Conservation (phyloP, 495 filamentous ascomycete genomes). For the Neohortaea acidophila region DNA sequence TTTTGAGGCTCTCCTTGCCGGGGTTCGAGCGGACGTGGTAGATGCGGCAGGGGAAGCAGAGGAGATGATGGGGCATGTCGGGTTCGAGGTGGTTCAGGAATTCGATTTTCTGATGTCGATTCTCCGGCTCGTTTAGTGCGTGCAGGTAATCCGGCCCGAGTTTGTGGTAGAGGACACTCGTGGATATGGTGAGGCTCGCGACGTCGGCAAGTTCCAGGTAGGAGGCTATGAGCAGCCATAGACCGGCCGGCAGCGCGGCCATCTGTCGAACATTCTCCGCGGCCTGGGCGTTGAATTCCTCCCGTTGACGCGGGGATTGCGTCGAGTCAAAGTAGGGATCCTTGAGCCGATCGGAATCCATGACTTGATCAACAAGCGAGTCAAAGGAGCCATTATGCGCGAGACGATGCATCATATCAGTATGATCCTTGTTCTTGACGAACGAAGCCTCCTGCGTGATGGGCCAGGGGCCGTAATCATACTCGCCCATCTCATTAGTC, state of each 20-base stretch:
- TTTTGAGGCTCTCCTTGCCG: slow-evolving; percentile 36
- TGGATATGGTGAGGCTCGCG: slow-evolving; percentile 35
- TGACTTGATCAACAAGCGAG: slow-evolving; percentile 10
- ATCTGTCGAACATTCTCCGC: slow-evolving; percentile 19
- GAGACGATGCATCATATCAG: slow-evolving; percentile 16
- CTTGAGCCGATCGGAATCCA: slow-evolving; percentile 4
- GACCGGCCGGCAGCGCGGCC: slow-evolving; percentile 28
- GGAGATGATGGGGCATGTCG: slow-evolving; percentile 35
- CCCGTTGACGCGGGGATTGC: too few species aligned
- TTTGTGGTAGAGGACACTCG: slow-evolving; percentile 30
- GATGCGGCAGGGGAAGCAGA: slow-evolving; percentile 40
- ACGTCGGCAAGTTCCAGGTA: slow-evolving; percentile 32
- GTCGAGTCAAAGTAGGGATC: slow-evolving; percentile 11
- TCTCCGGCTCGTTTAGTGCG: slow-evolving; percentile 27
- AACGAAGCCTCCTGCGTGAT: slow-evolving; percentile 11
- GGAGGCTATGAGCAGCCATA: slow-evolving; percentile 32
- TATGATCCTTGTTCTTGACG: slow-evolving; percentile 10
- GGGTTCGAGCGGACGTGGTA: slow-evolving; percentile 37
- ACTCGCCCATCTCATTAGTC: slow-evolving; percentile 15
- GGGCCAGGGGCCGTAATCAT: slow-evolving; percentile 7
- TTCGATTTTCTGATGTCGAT: slow-evolving; percentile 27
- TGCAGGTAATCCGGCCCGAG: slow-evolving; percentile 28
- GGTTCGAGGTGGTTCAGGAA: slow-evolving; percentile 36
- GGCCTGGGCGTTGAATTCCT: background rate
- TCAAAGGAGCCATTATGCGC: slow-evolving; percentile 17